Evolutionary conservation across 768 basidiomycete species (phyloP).

Genomic region (Roridomyces roridus): DNA sequence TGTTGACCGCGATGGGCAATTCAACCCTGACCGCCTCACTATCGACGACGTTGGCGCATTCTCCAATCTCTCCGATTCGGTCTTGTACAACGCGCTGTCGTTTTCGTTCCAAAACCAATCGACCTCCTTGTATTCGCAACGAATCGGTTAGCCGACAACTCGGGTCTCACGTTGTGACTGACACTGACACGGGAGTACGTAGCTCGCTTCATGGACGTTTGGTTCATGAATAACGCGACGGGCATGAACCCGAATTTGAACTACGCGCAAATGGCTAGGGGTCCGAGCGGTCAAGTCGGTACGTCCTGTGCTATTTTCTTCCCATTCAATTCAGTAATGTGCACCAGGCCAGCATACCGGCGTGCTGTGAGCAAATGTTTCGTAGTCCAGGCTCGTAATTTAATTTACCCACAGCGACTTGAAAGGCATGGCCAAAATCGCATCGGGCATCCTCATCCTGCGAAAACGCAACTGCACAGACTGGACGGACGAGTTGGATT

Average conservation of each 20-base stretch:
- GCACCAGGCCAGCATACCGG: conserved; percentile 59
- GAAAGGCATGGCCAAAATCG: conserved; percentile 63
- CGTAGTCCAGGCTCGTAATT: not conserved
- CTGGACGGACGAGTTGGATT: conserved; percentile 62
- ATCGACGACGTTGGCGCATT: conserved; percentile 64
- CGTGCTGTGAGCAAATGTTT: conserved; percentile 48
- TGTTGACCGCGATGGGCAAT: conserved; percentile 59
- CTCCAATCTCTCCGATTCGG: conserved; percentile 59
- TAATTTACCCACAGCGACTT: conserved; percentile 51
- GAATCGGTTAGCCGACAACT: no score
- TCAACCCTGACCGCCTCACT: conserved; percentile 67
- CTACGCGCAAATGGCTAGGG: conserved; percentile 58
- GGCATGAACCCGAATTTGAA: conserved; percentile 71
- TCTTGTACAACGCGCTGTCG: conserved; percentile 66
- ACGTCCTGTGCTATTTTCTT: no score
- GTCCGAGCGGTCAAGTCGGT: conserved; percentile 43
- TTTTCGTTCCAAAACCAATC: conserved; percentile 51
- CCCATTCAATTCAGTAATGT: no score
- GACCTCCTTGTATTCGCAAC: conserved; percentile 47
- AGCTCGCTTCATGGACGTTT: conserved; percentile 54
- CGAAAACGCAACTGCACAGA: conserved; percentile 53
- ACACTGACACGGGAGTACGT: no score
- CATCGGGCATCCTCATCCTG: conserved; percentile 57
- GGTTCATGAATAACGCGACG: conserved; percentile 64
- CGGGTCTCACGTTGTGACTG: no score